These are phyloP conservation scores for Aspergillus egyptiacus DNA, from an alignment of 495 filamentous ascomycete species.

Conservation along the genomic window DNA sequence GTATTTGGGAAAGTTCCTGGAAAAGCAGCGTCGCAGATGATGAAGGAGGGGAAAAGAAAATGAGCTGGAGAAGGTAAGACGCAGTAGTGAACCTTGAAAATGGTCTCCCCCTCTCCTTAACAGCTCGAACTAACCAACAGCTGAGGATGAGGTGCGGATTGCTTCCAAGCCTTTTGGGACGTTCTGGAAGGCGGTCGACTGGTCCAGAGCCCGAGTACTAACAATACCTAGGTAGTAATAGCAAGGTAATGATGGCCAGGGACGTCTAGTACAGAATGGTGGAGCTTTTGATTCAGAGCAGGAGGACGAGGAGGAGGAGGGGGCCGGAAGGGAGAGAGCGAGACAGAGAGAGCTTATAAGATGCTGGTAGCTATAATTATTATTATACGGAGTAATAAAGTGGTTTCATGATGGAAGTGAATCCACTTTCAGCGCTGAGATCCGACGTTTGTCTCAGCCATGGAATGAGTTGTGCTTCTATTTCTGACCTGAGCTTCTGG, in stretches of 20 bases:
- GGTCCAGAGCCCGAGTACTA: neutral
- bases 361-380: neutral
- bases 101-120: constrained; percentile 23
- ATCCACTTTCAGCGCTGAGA: constrained; percentile 9
- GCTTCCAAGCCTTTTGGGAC: neutral
- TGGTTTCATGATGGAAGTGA: neutral
- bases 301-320: too few species aligned
- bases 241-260: too few species aligned
- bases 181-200: constrained; percentile 25
- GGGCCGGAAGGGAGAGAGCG: too few species aligned
- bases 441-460: constrained; percentile 22
- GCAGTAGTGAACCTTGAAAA: too few species aligned
- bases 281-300: too few species aligned
- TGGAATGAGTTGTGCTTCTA: constrained; percentile 4
- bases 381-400: neutral
- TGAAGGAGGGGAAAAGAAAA: constrained; percentile 8
- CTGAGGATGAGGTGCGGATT: constrained; percentile 1
- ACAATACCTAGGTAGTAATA: too few species aligned
- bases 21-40: neutral
- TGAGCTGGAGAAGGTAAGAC: constrained; percentile 7
- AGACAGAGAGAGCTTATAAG: neutral
- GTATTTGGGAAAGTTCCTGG: neutral
- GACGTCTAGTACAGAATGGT: neutral
- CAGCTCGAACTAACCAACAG: constrained; percentile 4
- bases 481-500: neutral